Base-by-base conservation (phyloP, 306 rosid species). In the Adenanthera pavonina region DNA sequence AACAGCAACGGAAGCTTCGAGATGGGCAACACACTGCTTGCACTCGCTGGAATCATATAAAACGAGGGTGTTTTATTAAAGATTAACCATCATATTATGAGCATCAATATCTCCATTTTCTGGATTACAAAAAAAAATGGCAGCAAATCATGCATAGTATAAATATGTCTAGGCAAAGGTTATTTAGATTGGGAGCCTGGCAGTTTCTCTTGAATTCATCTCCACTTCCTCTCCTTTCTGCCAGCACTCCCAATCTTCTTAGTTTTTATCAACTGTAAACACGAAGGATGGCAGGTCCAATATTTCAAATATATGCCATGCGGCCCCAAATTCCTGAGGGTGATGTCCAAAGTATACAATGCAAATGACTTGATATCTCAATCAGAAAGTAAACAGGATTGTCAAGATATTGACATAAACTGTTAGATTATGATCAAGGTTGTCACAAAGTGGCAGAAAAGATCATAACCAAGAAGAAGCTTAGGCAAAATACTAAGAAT, bases 1-100 rank as follows among this genome's bases (percentile, higher is more conserved):
- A 81, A 78, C 87, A 78, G 86, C 30, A 72, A 90, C 91, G n/a
- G 97, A 95, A 76, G 94, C 95, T 88, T 91, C 90, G 34, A 91
- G 89, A 56, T 89, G 82, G 61, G 95, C 87, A 84, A 93, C 84
- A 75, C 89, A 86, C 62, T 53, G 88, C 85, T 89, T 85, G 75
- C 92, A 91, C 88, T 89, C 95, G 74, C 99, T 95, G 83, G 59
- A 85, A 84, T 57, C 43, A 82, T 69, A 52, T 6, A 49, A 72
- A 76, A 79, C 78, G 25, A 83, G 69, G 76, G 64, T 44, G 59
- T 51, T 25, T 57, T n/a, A 25, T 43, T 44, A 13, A 8, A 56
- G 72, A 19, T 76, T 67, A 77, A 72, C 34, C 75, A 66, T 38
- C 76, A 66, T 65, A 35, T 64, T 51, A 74, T 30, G 12, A 52